Evolutionary conservation across 352 stramenopile species (phyloP).

Genomic region (Peronospora tabacina): DNA sequence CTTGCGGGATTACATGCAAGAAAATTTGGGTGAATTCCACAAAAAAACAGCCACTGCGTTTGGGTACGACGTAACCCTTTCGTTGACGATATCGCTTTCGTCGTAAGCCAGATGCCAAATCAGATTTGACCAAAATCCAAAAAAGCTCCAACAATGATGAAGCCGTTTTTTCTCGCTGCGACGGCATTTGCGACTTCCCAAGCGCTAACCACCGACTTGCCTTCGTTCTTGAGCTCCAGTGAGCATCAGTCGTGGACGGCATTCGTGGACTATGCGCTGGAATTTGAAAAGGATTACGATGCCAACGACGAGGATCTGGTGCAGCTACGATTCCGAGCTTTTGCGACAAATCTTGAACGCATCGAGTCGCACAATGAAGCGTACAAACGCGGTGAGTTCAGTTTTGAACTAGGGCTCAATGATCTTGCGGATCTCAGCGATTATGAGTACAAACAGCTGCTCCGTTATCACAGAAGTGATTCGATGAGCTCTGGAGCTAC

Average conservation of each 20-base stretch:
- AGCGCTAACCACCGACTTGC: conserved; percentile 18
- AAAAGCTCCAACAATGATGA: conserved; percentile 16
- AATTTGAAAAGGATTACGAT: conserved; percentile 44
- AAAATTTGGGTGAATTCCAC: no score
- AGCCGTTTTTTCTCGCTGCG: conserved; percentile 11
- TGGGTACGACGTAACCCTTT: background rate
- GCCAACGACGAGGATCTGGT: conserved; percentile 37
- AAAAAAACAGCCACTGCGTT: no score
- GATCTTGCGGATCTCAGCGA: conserved; percentile 38
- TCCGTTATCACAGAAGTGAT: conserved; percentile 20
- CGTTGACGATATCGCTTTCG: background rate
- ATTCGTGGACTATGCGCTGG: conserved; percentile 51
- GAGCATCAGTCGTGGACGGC: conserved; percentile 34
- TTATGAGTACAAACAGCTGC: conserved; percentile 34
- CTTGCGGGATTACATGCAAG: no score
- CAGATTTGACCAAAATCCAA: background rate
- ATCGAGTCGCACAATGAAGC: conserved; percentile 46
- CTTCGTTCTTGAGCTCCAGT: conserved; percentile 6
- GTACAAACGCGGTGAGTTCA: conserved; percentile 37
- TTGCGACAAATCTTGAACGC: conserved; percentile 41
- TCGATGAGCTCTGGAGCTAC: background rate
- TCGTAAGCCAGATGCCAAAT: no score
- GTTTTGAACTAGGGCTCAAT: conserved; percentile 47
- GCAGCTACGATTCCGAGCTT: conserved; percentile 34
- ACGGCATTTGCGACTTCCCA: background rate